Evolutionary conservation across 2,329 filamentous ascomycete genomes (phyloP), one percentile per base, ranked within the genome.

Genomic region (Seiridium cupressi): DNA sequence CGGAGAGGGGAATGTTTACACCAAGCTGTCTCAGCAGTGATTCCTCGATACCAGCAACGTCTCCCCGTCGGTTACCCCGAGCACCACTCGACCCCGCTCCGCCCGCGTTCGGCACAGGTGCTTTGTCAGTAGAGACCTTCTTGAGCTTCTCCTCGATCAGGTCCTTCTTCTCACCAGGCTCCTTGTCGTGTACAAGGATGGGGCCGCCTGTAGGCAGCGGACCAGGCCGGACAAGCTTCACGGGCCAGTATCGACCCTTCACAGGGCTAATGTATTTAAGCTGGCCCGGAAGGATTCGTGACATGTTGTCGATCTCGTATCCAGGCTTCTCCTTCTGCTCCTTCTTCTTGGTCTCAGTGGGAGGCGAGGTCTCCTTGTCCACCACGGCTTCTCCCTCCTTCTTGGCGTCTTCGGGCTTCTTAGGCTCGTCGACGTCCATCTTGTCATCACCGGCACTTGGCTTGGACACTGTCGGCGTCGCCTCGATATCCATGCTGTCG

Each of bases 221-320:
- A 34, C 69, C 71, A 18, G 70, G 63, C 42, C 72, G 66, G 44
- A 73, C 68, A 26, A 73, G 84, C 76, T 87, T 87, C 62, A 98
- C 93, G 42, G 95, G 94, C 82, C 91, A 92, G 77, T 97, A 99
- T 68, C 96, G 89, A 51, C 91, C 91, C 64, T 91, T 86, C 54
- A 92, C 87, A 82, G 99, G 97, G 75, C 88, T 96, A 71, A 99
- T 92, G 75, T 94, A 97, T 81, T 96, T 97, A 71, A 98, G 85
- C 79, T 99, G 95, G 51, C 87, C 86, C 1, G 93, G 95, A 53
- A 99, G 85, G 42, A 99, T 93, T 68, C 95, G 87, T 58, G 91
- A 96, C 92, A 99, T 96, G 81, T 99, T 99, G 72, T 95, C 91
- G 63, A 99, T 85, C 65, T 97, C 93, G 73, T 95, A 97, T 67